phyloP scores from a whole-genome alignment of 2,329 filamentous ascomycete species.

The Nigrospora osmanthi region DNA sequence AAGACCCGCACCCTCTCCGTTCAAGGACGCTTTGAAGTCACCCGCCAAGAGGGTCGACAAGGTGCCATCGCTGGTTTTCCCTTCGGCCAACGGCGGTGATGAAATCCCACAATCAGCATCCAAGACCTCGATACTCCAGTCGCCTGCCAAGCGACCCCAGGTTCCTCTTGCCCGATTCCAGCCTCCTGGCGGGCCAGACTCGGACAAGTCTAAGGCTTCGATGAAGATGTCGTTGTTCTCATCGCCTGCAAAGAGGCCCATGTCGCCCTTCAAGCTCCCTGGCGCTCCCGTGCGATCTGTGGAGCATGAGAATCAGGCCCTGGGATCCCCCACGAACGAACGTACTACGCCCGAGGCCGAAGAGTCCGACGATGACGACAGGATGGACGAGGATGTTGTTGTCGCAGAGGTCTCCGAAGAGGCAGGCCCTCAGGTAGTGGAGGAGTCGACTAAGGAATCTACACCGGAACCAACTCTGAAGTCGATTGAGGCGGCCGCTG shows the following conservation, averaged over 20 bases:
- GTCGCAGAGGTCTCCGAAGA: too few relatives aligned
- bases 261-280: constrained; percentile 16
- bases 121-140: constrained; percentile 41
- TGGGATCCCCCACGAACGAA: neutral
- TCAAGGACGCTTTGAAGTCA: constrained; percentile 47
- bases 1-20: constrained; percentile 41
- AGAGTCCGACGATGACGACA: too few relatives aligned
- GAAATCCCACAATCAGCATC: constrained; percentile 31
- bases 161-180: constrained; percentile 15
- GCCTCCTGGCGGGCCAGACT: constrained; percentile 14
- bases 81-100: constrained; percentile 15
- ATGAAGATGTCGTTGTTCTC: constrained; percentile 23
- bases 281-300: constrained; percentile 6
- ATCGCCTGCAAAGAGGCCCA: constrained; percentile 21
- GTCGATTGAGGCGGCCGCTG: too few relatives aligned
- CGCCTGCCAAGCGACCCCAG: constrained; percentile 40
- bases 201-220: constrained; percentile 23
- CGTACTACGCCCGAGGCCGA: too few relatives aligned
- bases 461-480: too few relatives aligned
- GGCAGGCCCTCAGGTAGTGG: too few relatives aligned
- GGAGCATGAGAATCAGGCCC: constrained; percentile 3
- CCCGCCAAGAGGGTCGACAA: constrained; percentile 48
- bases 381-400: too few relatives aligned
- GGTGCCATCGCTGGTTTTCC: constrained; percentile 17
- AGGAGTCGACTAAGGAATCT: too few relatives aligned